Conservation (phyloP, 257 asterid genomes). For the Apocynum venetum region DNA sequence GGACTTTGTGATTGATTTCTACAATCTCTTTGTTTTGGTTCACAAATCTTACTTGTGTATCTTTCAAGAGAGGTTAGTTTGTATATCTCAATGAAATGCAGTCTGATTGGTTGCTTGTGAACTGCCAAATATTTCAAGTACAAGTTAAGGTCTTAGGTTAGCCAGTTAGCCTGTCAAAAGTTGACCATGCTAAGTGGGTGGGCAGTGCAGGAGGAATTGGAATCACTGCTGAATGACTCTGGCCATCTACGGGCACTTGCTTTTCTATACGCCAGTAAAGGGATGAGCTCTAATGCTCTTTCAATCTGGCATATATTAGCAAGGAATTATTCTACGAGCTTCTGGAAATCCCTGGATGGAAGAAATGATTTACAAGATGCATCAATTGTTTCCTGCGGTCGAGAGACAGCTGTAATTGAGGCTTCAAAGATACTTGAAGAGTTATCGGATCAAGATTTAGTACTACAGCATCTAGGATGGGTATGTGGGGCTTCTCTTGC, state of each 20-base stretch:
- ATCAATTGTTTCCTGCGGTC: conserved; percentile 32
- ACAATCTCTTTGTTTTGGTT: not conserved
- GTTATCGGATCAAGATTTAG: conserved; percentile 80
- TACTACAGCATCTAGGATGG: conserved; percentile 96
- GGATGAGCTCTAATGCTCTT: conserved; percentile 84
- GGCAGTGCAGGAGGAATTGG: conserved; percentile 99
- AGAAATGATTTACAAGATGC: conserved; percentile 42
- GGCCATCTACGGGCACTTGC: conserved; percentile 95
- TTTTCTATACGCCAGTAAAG: conserved; percentile 86
- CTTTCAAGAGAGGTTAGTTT: not conserved
- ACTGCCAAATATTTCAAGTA: not conserved
- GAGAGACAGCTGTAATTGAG: conserved; percentile 68
- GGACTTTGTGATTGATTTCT: not conserved
- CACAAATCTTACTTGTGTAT: not conserved
- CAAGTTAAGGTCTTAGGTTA: not conserved
- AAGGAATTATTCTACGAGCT: conserved; percentile 53
- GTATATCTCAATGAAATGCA: not conserved
- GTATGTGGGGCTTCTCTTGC: conserved; percentile 35
- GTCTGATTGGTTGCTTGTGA: not conserved
- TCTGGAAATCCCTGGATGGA: conserved; percentile 34
- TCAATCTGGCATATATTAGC: conserved; percentile 86
- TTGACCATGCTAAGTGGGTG: conserved; percentile 53
- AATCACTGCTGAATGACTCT: conserved; percentile 74
- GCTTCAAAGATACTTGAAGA: conserved; percentile 85
- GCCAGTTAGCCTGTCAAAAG: conserved; percentile 19